Evolutionary conservation across 2,329 filamentous ascomycete genomes (phyloP).

Genomic region (Chalaropsis ovoidea): DNA sequence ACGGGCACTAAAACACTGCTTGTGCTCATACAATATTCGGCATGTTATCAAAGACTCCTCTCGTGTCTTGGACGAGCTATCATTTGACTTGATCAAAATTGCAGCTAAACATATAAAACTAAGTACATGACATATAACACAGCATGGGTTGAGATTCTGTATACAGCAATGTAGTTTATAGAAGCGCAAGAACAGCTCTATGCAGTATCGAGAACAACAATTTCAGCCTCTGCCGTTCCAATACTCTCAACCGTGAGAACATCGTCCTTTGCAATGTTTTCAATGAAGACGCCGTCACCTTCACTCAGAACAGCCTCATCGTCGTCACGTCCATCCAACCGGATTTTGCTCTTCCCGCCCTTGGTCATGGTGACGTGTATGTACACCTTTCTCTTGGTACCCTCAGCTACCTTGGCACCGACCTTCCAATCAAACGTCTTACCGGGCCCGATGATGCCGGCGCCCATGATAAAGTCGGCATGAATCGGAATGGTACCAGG

Average conservation of each 20-base stretch:
- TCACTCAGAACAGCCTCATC: conserved; percentile 51
- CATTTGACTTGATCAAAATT: too few relatives aligned
- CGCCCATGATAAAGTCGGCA: conserved; percentile 74
- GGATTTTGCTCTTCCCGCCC: conserved; percentile 61
- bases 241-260: conserved; percentile 55
- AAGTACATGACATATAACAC: neutral
- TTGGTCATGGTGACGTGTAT: conserved; percentile 74
- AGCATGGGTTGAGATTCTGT: too few relatives aligned
- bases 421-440: conserved; percentile 61
- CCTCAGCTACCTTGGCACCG: conserved; percentile 47
- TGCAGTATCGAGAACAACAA: conserved; percentile 56
- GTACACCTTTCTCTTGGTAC: conserved; percentile 60
- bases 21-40: too few relatives aligned
- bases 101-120: too few relatives aligned
- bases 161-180: too few relatives aligned
- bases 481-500: conserved; percentile 69
- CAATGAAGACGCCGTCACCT: conserved; percentile 73
- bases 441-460: conserved; percentile 58
- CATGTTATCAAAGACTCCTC: too few relatives aligned
- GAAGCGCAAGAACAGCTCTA: conserved; percentile 30
- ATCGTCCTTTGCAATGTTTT: conserved; percentile 53
- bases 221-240: conserved; percentile 58
- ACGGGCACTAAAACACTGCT: too few relatives aligned
- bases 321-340: conserved; percentile 55
- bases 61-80: too few relatives aligned